Base-by-base conservation (phyloP, 345 rosid genomes). In the Gossypium raimondii region DNA sequence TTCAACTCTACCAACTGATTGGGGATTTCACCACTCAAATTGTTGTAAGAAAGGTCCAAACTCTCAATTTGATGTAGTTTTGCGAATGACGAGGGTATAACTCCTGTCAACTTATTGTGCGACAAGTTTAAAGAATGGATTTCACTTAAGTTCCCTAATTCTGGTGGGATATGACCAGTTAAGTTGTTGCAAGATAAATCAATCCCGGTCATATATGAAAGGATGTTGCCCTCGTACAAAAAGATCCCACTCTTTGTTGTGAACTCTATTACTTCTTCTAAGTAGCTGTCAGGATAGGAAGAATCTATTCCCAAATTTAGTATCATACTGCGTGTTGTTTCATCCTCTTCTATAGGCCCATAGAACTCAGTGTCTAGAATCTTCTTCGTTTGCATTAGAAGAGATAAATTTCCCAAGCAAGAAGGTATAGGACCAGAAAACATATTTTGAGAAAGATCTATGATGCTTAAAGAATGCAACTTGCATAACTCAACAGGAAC, bases 11-110 rank as follows among this genome's bases (percentile, higher is more conserved):
- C 9, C 51, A 4, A 24, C 29, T 2, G 81, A 44, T 10, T 73
- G 43, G 81, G 81, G 2, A 83, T 70, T 50, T 11, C 4, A 7
- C 81, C 80, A 1, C 3, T 43, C 74, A 80, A 76, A 25, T 44
- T 60, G 62, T 81, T 80, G 61, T 73, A 20, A 11, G 82, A 81
- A 41, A 81, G 69, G 55, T 78, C 84, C 56, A 69, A 50, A 9
- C 59, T 50, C 14, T 52, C 73, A 25, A 44, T 47, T 2, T 47
- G 56, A 11, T 24, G 22, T 20, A 67, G 41, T 6, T 67, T 47
- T 67, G 72, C 47, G 29, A 67, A 67, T 0, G 72, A 47, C 2
- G 72, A 14, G 11, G 41, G 72, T 47, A 67, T 67, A 17, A 24
- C 17, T 47, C 41, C 18, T 0, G 0, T 22, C n/a, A 67, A 47